Conservation (phyloP, 1,284 basidiomycete genomes). For the Cryptococcus wingfieldii region DNA sequence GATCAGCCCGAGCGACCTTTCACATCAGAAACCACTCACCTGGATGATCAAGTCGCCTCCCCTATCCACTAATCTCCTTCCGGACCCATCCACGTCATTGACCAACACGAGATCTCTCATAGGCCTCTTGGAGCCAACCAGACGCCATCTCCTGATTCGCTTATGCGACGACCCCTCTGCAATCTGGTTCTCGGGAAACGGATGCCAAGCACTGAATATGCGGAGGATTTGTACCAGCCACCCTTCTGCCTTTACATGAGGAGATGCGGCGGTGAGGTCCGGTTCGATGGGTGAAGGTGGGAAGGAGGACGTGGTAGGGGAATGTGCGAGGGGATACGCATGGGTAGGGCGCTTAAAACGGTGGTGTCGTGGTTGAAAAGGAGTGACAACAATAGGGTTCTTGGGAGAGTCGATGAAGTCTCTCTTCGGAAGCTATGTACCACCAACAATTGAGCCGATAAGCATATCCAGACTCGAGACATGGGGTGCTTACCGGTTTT, state of each 20-base stretch:
- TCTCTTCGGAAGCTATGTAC: too few species aligned
- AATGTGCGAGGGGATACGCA: neutral
- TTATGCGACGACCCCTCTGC: too few species aligned
- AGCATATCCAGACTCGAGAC: too few species aligned
- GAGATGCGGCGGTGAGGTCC: neutral
- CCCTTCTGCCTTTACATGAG: neutral
- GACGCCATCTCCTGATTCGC: too few species aligned
- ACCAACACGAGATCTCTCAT: neutral
- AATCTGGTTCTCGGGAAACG: too few species aligned
- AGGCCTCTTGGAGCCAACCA: neutral
- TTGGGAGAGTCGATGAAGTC: too few species aligned
- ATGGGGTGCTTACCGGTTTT: too few species aligned
- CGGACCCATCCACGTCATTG: slow-evolving; percentile 1
- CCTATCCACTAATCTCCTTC: slow-evolving; percentile 9
- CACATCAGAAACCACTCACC: slow-evolving; percentile 1
- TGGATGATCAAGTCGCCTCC: slow-evolving; percentile 9
- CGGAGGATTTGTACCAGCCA: too few species aligned
- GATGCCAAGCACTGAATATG: too few species aligned
- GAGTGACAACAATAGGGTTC: too few species aligned
- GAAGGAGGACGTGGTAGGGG: neutral
- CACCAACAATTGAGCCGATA: too few species aligned
- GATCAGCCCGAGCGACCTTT: neutral
- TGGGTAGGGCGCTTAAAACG: neutral
- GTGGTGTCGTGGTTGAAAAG: neutral
- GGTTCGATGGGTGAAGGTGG: neutral